Conservation (phyloP, 345 rosid genomes). For the Gossypium raimondii region DNA sequence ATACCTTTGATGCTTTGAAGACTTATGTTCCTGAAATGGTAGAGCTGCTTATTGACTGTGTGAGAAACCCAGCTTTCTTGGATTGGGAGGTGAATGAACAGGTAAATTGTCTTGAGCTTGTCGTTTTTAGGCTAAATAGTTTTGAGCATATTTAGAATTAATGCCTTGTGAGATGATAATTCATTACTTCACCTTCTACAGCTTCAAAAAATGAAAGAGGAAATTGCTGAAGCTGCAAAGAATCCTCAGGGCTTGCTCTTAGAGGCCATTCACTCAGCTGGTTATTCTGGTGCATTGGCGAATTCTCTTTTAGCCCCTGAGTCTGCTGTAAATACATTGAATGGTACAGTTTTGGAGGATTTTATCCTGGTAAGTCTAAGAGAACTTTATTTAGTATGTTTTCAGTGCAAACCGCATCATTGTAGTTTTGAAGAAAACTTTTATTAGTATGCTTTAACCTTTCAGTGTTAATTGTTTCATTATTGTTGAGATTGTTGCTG, state of each 20-base stretch:
- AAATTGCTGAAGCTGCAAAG: constrained; percentile 55
- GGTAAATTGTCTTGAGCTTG: constrained; percentile 31
- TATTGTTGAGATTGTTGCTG: neutral
- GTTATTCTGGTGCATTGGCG: constrained; percentile 75
- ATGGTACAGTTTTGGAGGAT: constrained; percentile 53
- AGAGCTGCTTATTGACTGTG: constrained; percentile 82
- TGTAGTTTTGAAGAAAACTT: neutral
- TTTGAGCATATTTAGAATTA: neutral
- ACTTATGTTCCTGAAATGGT: constrained; percentile 88
- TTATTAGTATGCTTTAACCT: neutral
- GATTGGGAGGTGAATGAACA: constrained; percentile 91
- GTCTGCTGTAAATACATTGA: constrained; percentile 56
- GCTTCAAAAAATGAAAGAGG: constrained; percentile 67
- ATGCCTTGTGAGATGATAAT: constrained; percentile 1
- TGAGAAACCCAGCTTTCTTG: constrained; percentile 85
- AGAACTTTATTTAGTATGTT: neutral
- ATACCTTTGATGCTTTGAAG: constrained; percentile 87
- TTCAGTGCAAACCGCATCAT: neutral
- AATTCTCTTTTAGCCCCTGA: constrained; percentile 87
- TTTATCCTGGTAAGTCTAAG: constrained; percentile 63
- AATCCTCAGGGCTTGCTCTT: constrained; percentile 72
- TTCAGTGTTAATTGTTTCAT: constrained; percentile 10
- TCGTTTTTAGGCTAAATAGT: neutral
- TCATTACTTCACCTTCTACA: constrained; percentile 28
- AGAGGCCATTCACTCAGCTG: constrained; percentile 89